Conservation (phyloP, 805 yeast species). For the Maudiozyma pseudohumilis region DNA sequence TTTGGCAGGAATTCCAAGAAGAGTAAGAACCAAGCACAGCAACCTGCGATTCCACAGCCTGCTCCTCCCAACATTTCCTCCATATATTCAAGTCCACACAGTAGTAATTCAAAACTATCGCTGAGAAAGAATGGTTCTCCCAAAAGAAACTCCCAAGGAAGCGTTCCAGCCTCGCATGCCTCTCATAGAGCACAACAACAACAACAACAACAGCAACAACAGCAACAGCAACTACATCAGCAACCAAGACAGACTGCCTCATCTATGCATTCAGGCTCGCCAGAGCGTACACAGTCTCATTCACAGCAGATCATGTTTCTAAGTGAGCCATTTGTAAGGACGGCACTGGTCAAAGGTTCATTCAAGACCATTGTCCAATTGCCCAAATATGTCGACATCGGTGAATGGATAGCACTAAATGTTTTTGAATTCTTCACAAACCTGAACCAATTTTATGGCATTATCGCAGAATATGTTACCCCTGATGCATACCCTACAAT, state of each 20-base stretch:
- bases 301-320: constrained; percentile 44
- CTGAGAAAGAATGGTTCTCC: constrained; percentile 32
- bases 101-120: constrained; percentile 39
- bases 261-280: no score
- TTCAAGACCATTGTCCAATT: constrained; percentile 90
- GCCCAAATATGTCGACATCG: constrained; percentile 88
- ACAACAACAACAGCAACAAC: constrained; percentile 4
- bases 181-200: constrained; percentile 1
- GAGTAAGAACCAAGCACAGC: constrained; percentile 27
- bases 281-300: constrained; percentile 6
- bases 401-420: constrained; percentile 93
- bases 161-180: constrained; percentile 8
- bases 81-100: constrained; percentile 30
- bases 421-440: constrained; percentile 83
- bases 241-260: neutral
- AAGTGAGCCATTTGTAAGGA: constrained; percentile 86
- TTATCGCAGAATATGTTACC: constrained; percentile 83
- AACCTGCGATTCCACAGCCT: constrained; percentile 10
- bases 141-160: constrained; percentile 19
- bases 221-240: constrained; percentile 4
- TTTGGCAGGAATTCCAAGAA: constrained; percentile 49
- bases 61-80: constrained; percentile 17
- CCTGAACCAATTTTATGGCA: constrained; percentile 78
- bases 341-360: constrained; percentile 92
- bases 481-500: constrained; percentile 84